Percentiles rank a stretch among this genome's conserved stretches.
phyloP scores from a whole-genome alignment of 2,329 filamentous ascomycete species.

The Juglanconis juglandina region DNA sequence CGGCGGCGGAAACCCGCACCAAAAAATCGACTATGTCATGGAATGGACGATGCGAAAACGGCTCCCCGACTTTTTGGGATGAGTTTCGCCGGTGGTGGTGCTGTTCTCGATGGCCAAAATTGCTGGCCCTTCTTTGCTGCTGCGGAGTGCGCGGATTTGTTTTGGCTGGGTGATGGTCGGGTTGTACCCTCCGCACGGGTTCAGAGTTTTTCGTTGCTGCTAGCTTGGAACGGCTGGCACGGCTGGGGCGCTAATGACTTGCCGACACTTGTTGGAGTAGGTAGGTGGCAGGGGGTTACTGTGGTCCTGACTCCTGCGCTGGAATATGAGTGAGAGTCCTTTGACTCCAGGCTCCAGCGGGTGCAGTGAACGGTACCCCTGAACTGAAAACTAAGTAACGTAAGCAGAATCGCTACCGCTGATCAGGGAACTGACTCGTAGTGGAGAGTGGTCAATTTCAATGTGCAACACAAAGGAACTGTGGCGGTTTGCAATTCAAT shows the following conservation, averaged over 20 bases:
- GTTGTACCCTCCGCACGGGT: neutral
- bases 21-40: constrained; percentile 64
- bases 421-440: neutral
- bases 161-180: constrained; percentile 2
- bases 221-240: neutral
- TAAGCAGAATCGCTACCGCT: neutral
- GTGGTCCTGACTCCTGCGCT: neutral
- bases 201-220: neutral
- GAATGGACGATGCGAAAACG: constrained; percentile 52
- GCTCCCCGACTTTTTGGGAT: constrained; percentile 53
- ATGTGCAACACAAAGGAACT: neutral
- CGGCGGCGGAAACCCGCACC: constrained; percentile 56
- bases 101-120: constrained; percentile 53
- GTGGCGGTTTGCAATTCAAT: neutral
- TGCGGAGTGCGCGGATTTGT: constrained; percentile 5
- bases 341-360: no score
- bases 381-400: neutral
- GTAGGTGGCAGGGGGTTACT: neutral
- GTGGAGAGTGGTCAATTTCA: neutral
- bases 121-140: constrained; percentile 35
- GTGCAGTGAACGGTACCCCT: no score
- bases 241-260: no score
- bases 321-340: neutral
- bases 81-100: constrained; percentile 46
- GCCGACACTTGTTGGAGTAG: neutral